Percentiles rank a stretch among this genome's conserved stretches.
These are phyloP conservation scores for Arthrinium phaeospermum DNA, from an alignment of 2,329 filamentous ascomycete species.

Conservation along the genomic window DNA sequence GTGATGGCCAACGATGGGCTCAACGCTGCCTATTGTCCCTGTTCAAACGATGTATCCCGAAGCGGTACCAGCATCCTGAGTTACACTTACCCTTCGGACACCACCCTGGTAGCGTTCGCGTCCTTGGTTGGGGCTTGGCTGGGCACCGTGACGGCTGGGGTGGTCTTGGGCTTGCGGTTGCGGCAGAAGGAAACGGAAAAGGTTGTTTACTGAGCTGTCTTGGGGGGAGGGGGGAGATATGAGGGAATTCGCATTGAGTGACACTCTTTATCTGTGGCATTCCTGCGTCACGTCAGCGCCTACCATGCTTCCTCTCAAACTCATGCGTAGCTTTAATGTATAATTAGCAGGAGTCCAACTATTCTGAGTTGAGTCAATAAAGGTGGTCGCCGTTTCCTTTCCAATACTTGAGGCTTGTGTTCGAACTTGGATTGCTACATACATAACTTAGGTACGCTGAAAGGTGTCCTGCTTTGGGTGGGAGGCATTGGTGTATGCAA, in stretches of 20 bases:
- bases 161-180: not conserved
- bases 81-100: not conserved
- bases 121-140: not conserved
- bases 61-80: not conserved
- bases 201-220: not conserved
- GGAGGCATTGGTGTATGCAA: too few species aligned
- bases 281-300: not conserved
- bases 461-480: not conserved
- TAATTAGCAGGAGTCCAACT: not conserved
- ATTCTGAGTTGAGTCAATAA: not conserved
- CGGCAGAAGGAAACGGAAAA: not conserved
- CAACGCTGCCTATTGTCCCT: not conserved
- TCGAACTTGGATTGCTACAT: not conserved
- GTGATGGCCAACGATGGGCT: not conserved
- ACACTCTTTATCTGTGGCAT: too few species aligned
- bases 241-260: not conserved
- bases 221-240: too few species aligned
- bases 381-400: not conserved
- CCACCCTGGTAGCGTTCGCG: not conserved
- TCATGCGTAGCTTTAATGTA: not conserved
- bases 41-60: not conserved
- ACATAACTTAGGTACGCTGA: too few species aligned
- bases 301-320: not conserved
- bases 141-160: not conserved
- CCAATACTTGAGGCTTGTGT: not conserved